Base-by-base conservation (phyloP, 208 protist genomes). In the Balamuthia mandrillaris region DNA sequence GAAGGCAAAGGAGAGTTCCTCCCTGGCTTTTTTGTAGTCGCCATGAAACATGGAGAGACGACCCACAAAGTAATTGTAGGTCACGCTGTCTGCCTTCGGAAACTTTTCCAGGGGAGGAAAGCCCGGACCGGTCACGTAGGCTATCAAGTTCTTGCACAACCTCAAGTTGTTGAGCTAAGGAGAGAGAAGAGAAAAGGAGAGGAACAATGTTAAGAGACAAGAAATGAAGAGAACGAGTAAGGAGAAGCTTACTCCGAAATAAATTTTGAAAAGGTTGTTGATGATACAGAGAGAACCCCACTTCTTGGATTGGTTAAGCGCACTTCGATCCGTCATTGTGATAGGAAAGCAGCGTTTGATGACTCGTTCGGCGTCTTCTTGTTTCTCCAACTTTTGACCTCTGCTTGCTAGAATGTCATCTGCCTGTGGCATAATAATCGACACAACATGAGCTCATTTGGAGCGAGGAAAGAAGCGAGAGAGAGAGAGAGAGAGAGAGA, bases 221-320 rank as follows among this genome's bases (percentile, higher is more conserved):
- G n/a, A n/a, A n/a, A n/a, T n/a, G n/a, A n/a, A n/a, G n/a, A n/a
- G n/a, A n/a, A n/a, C n/a, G n/a, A n/a, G n/a, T n/a, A n/a, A n/a
- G n/a, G n/a, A n/a, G n/a, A n/a, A n/a, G n/a, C n/a, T n/a, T n/a
- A n/a, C n/a, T n/a, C n/a, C n/a, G 54, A 86, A 86, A 70, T 86
- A 86, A 21, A 86, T 47, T 7, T 81, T 66, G 82, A 75, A 86
- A 29, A 86, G 82, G 29, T 74, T 58, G 68, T 81, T 81, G 41
- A 86, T 86, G 66, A 86, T 42, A 4, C 5, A 21, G 18, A 86
- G 49, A 39, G 61, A 33, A 39, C 61, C 61, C 61, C 61, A 70
- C 14, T 70, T 70, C 61, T 70, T 70, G 31, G 61, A 70, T 2
- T 44, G 61, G 35, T 12, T 21, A 33, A 70, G 14, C 31, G 1